These are phyloP conservation scores for Raffaelea deltoideospora DNA, from an alignment of 2,329 filamentous ascomycete species.

Conservation along the genomic window DNA sequence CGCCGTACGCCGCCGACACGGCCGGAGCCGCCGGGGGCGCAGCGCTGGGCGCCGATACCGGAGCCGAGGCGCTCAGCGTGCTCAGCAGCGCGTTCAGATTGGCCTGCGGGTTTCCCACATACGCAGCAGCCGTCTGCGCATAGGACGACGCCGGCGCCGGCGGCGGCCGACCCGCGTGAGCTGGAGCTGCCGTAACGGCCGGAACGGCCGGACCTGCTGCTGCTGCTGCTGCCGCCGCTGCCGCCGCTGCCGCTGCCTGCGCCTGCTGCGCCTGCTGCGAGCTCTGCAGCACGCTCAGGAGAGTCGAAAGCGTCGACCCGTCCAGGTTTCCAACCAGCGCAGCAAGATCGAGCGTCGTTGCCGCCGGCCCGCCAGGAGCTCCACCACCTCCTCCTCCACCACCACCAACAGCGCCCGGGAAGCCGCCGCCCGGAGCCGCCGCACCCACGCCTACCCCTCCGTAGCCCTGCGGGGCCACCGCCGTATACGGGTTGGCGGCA, in stretches of 20 bases:
- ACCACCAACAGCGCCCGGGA: no score
- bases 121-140: neutral
- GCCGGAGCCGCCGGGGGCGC: no score
- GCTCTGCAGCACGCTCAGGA: constrained; percentile 16
- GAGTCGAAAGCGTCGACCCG: constrained; percentile 17
- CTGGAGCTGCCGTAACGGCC: neutral
- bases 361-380: neutral
- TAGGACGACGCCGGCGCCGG: neutral
- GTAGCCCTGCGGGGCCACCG: neutral
- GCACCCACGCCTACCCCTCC: constrained; percentile 4
- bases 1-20: constrained; percentile 1
- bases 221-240: neutral
- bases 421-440: constrained; percentile 8
- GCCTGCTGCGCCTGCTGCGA: constrained; percentile 4
- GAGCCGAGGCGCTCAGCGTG: constrained; percentile 17
- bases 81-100: constrained; percentile 32
- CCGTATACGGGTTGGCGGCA: constrained; percentile 6
- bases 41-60: constrained; percentile 8
- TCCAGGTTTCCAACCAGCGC: constrained; percentile 16
- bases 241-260: neutral
- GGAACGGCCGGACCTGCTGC: neutral
- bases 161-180: no score
- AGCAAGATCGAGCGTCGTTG: constrained; percentile 8
- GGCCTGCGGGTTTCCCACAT: constrained; percentile 13
- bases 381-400: neutral